phyloP scores from a whole-genome alignment of 768 basidiomycete species.

The Xerocomus spinulosus region DNA sequence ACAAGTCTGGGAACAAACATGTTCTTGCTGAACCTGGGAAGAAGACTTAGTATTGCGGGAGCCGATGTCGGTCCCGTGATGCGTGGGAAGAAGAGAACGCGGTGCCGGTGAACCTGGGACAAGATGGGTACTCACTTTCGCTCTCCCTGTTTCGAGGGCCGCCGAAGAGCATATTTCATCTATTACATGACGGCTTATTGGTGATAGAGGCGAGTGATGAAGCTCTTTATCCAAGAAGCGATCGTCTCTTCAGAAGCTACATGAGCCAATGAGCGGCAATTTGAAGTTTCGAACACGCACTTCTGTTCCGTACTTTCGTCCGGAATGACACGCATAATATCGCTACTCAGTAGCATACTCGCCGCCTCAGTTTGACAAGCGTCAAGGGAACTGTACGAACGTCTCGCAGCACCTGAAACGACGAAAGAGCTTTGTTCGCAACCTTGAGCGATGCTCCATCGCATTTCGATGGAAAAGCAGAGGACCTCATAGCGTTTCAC shows the following conservation, averaged over 20 bases:
- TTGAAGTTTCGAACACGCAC: neutral
- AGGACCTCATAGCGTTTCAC: conserved; percentile 27
- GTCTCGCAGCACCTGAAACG: conserved; percentile 5
- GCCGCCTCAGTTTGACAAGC: neutral
- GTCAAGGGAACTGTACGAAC: neutral
- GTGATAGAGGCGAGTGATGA: conserved; percentile 14
- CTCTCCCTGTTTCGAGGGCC: neutral
- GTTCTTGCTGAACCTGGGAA: neutral
- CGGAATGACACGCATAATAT: conserved; percentile 18
- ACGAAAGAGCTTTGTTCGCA: conserved; percentile 20
- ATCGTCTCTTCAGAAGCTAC: conserved; percentile 1
- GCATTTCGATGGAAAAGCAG: conserved; percentile 26
- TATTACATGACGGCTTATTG: conserved; percentile 14
- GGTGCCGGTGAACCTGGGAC: neutral
- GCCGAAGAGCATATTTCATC: conserved; percentile 12
- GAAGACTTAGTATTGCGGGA: neutral
- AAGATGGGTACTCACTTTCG: neutral
- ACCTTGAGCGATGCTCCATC: conserved; percentile 15
- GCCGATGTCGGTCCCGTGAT: neutral
- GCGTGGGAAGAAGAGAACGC: neutral
- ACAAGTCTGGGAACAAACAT: neutral
- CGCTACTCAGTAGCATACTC: conserved; percentile 10
- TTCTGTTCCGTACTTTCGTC: conserved; percentile 3
- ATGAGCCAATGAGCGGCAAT: neutral
- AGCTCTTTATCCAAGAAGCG: neutral